Evolutionary conservation across 2,329 filamentous ascomycete genomes (phyloP), one percentile per base, ranked within the genome.

Genomic region (Fusarium brachygibbosum): DNA sequence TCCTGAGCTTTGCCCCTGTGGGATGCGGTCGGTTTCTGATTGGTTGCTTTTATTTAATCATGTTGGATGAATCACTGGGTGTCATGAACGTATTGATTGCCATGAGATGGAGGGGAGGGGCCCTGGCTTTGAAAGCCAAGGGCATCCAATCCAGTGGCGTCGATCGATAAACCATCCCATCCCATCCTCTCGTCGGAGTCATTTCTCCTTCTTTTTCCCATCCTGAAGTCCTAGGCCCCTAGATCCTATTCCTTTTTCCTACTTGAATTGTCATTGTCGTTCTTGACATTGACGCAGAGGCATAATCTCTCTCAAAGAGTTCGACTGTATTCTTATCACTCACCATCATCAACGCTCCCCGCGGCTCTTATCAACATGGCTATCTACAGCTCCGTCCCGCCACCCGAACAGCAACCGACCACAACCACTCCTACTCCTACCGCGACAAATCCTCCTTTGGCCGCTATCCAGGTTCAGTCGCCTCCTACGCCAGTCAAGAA

Each of bases 331-430:
- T 23, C 45, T 58, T 54, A 55, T 54, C 60, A 9, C 28, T 32
- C 19, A 50, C 62, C 42, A 46, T 63, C 38, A 19, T 21, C 49
- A 49, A 32, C 58, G 53, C 42, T 35, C 48, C 48, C 25, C 50
- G 40, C 40, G 38, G n/a, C 40, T 57, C 55, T 53, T 59, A 69
- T 51, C 55, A 78, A 61, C 74, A 85, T 85, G 83, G 84, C 85
- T 61, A 85, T 87, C 77, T 86, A 82, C 79, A 83, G 79, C 69
- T 82, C 85, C 28, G 84, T 87, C 46, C 84, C 85, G 45, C 85
- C 84, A 45, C 78, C 81, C 46, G 82, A 79, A 63, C 75, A 79
- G 45, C 71, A 75, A 23, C 60, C 69, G 28, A 52, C 71, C 53
- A 52, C 70, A 49, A 54, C 60, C 53, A 48, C 68, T 60, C 55